phyloP scores from a whole-genome alignment of 1,139 yeast species.

The Scheffersomyces segobiensis region DNA sequence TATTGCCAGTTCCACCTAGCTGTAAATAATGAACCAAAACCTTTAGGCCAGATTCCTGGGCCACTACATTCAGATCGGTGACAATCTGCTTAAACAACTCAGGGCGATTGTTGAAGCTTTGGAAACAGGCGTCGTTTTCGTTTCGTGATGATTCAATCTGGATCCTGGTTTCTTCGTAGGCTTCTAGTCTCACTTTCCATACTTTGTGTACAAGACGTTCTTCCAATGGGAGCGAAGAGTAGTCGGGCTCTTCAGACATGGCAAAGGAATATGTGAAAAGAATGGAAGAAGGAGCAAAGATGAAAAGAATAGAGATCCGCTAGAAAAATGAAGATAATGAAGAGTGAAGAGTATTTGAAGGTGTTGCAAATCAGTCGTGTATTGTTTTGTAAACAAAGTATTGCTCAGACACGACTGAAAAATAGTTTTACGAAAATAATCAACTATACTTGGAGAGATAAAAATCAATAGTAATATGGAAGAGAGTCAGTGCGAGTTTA shows the following conservation, averaged over 20 bases:
- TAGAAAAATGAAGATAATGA: not conserved
- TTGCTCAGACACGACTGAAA: not conserved
- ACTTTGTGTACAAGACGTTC: constrained; percentile 69
- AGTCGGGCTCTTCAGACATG: constrained; percentile 56
- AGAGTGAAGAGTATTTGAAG: not conserved
- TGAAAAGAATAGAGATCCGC: not conserved
- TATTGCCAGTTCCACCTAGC: constrained; percentile 50
- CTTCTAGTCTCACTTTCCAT: constrained; percentile 90
- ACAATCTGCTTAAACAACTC: constrained; percentile 58
- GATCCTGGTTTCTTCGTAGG: constrained; percentile 67
- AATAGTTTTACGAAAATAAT: not conserved
- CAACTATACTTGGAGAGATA: not conserved
- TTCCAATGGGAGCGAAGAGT: constrained; percentile 59
- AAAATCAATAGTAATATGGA: too few species aligned
- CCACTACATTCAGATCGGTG: constrained; percentile 83
- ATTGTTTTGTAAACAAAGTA: constrained; percentile 9
- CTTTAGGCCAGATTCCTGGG: constrained; percentile 79
- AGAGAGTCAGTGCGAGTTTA: not conserved
- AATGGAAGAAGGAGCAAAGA: constrained; percentile 1
- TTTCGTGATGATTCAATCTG: constrained; percentile 55
- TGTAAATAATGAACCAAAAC: constrained; percentile 59
- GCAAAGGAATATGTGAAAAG: not conserved
- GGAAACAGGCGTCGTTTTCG: constrained; percentile 57
- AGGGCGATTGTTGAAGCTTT: constrained; percentile 47
- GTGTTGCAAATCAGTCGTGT: not conserved